Evolutionary conservation across 768 basidiomycete species (phyloP).

Genomic region (Collybia mongolica): DNA sequence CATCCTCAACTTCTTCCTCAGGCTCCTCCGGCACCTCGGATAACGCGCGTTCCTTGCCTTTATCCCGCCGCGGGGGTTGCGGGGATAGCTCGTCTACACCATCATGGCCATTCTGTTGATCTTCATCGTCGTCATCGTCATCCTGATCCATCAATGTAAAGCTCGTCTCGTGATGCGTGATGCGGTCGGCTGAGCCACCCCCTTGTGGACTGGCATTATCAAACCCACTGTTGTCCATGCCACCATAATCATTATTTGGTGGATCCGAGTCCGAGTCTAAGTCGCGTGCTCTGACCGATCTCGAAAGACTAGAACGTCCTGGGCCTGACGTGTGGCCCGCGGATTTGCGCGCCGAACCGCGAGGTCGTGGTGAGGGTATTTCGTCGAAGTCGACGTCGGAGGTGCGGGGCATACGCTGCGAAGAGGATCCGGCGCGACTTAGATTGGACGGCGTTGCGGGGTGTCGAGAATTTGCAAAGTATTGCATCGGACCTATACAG

Average conservation of each 20-base stretch:
- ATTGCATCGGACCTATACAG: slow-evolving; percentile 37
- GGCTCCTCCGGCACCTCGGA: slow-evolving; percentile 37
- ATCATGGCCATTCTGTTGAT: neutral
- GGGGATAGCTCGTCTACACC: slow-evolving; percentile 11
- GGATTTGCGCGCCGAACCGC: slow-evolving; percentile 26
- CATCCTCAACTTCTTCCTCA: slow-evolving; percentile 41
- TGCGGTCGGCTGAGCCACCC: slow-evolving; percentile 16
- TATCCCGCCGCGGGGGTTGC: slow-evolving; percentile 12
- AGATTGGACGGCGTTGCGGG: slow-evolving; percentile 39
- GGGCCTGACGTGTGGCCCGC: slow-evolving; percentile 29
- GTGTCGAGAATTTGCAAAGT: slow-evolving; percentile 38
- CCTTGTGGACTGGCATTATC: slow-evolving; percentile 27
- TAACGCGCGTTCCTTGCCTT: slow-evolving; percentile 13
- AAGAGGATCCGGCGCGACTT: slow-evolving; percentile 35
- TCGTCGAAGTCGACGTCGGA: slow-evolving; percentile 62
- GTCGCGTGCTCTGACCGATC: slow-evolving; percentile 28
- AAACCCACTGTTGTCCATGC: slow-evolving; percentile 22
- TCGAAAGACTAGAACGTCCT: slow-evolving; percentile 40
- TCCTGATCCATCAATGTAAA: slow-evolving; percentile 51
- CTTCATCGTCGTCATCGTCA: slow-evolving; percentile 37
- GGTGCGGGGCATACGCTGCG: slow-evolving; percentile 47
- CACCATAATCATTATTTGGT: slow-evolving; percentile 23
- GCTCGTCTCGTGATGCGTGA: slow-evolving; percentile 35
- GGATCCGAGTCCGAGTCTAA: slow-evolving; percentile 28
- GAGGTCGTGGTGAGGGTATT: slow-evolving; percentile 56